Conservation (phyloP, 129 eudicot species). For the Flaveria trinervia region DNA sequence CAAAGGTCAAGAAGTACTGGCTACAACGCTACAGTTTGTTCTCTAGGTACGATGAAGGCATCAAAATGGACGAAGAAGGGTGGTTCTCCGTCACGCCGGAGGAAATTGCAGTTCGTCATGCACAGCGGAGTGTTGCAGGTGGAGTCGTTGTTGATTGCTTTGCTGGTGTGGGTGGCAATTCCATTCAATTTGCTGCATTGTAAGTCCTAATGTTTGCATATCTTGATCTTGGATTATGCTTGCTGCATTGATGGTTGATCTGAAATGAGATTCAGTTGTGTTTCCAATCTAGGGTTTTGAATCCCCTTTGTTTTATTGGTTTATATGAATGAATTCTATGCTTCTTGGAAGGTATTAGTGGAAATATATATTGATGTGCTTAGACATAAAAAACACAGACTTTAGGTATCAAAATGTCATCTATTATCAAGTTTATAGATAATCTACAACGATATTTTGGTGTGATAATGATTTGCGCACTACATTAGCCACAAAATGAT, state of each 20-base stretch:
- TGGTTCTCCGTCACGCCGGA: conserved; percentile 92
- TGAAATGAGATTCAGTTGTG: neutral
- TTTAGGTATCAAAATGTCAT: neutral
- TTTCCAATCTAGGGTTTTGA: neutral
- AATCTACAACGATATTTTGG: neutral
- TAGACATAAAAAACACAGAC: neutral
- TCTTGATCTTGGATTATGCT: neutral
- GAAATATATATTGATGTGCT: neutral
- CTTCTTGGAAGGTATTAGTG: neutral
- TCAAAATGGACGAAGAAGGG: conserved; percentile 74
- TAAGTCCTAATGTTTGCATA: conserved; percentile 30
- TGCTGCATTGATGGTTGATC: neutral
- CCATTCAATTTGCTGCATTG: conserved; percentile 75
- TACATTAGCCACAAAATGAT: neutral
- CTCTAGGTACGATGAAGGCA: conserved; percentile 61
- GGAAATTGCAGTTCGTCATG: conserved; percentile 64
- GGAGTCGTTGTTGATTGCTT: conserved; percentile 65
- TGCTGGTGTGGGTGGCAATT: conserved; percentile 80
- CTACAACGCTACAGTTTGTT: conserved; percentile 62
- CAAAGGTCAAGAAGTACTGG: conserved; percentile 64
- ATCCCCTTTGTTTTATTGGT: conserved; percentile 19
- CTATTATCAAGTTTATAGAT: neutral
- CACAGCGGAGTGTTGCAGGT: conserved; percentile 49
- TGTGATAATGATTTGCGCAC: neutral
- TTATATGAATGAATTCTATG: neutral